Conservation (phyloP, 371 early-diverging fungal genomes). For the Mycotypha africana region DNA sequence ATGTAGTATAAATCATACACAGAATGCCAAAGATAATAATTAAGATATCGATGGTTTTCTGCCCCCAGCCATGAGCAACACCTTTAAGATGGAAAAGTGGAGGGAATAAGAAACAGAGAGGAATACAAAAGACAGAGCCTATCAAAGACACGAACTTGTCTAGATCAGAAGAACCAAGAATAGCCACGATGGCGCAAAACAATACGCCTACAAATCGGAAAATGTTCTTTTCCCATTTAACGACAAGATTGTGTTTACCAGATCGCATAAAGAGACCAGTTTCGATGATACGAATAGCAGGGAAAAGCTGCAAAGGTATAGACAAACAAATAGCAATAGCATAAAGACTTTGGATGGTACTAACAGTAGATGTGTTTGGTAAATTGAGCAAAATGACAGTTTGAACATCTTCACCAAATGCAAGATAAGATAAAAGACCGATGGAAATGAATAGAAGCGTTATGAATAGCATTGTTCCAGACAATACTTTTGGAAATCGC, state of each 20-base stretch:
- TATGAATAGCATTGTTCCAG: constrained; percentile 64
- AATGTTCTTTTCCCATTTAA: constrained; percentile 87
- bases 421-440: constrained; percentile 71
- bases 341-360: constrained; percentile 70
- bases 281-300: constrained; percentile 83
- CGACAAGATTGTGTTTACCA: constrained; percentile 56
- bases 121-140: constrained; percentile 59
- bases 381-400: constrained; percentile 79
- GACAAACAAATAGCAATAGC: constrained; percentile 81
- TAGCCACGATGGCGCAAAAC: constrained; percentile 62
- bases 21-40: constrained; percentile 67
- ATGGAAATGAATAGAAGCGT: constrained; percentile 67
- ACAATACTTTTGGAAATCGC: constrained; percentile 69
- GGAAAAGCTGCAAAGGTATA: constrained; percentile 84
- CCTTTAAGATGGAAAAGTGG: constrained; percentile 75
- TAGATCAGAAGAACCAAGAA: constrained; percentile 66
- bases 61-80: constrained; percentile 36
- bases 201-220: constrained; percentile 58
- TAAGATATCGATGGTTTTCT: constrained; percentile 45
- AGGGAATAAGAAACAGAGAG: constrained; percentile 78
- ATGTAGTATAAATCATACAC: constrained; percentile 75
- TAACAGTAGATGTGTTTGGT: constrained; percentile 56
- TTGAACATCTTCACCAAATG: constrained; percentile 74
- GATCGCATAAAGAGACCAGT: constrained; percentile 55
- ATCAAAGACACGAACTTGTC: constrained; percentile 85